Conservation (phyloP, 495 filamentous ascomycete species). For the Xylaria intraflava region DNA sequence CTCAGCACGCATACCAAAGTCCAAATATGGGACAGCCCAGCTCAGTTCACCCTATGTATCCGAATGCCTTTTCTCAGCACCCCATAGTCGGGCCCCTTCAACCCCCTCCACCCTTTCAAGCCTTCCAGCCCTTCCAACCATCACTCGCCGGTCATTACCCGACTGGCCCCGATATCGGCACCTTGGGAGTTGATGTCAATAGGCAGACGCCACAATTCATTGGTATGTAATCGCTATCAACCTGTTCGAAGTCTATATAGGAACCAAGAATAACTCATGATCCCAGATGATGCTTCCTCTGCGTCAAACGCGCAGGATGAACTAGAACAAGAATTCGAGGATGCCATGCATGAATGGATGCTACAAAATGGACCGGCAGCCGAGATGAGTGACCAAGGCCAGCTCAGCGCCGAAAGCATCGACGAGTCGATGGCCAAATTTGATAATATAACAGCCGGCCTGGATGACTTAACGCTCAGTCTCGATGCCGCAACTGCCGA, state of each 20-base stretch:
- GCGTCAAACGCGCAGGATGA: neutral
- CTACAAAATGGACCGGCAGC: neutral
- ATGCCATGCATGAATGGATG: slow-evolving; percentile 12
- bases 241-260: neutral
- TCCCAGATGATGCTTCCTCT: neutral
- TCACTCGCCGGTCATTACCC: neutral
- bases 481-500: neutral
- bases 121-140: neutral
- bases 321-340: neutral
- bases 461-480: neutral
- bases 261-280: neutral
- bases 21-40: neutral
- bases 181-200: neutral
- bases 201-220: neutral
- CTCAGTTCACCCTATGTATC: neutral
- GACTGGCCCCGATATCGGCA: neutral
- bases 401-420: neutral
- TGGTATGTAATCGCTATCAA: neutral
- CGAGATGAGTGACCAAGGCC: neutral
- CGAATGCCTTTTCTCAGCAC: neutral
- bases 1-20: neutral
- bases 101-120: too few relatives aligned
- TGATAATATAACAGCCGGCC: neutral
- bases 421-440: neutral
- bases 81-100: too few relatives aligned